Percentiles rank a stretch among this genome's conserved stretches.
Conservation (phyloP, 1,284 basidiomycete species). For the Leccinum proliferum region DNA sequence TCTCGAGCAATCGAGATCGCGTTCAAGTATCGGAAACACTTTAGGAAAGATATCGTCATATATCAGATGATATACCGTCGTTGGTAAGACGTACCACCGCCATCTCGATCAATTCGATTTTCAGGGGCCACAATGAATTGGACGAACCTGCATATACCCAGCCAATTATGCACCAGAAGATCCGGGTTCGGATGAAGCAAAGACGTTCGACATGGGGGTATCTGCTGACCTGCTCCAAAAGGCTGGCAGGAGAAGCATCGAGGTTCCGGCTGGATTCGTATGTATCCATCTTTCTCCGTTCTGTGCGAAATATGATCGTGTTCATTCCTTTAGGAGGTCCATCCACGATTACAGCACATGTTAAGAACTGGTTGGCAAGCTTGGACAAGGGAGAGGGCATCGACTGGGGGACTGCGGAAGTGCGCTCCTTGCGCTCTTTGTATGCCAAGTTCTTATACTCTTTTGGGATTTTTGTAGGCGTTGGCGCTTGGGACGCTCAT, state of each 20-base stretch:
- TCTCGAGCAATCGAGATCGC: constrained; percentile 74
- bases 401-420: constrained; percentile 88
- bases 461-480: constrained; percentile 38
- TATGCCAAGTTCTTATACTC: neutral
- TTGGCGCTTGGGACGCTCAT: constrained; percentile 83
- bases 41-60: constrained; percentile 84
- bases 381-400: constrained; percentile 67
- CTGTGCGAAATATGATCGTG: neutral
- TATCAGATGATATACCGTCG: constrained; percentile 86
- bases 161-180: constrained; percentile 86
- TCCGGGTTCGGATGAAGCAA: constrained; percentile 57
- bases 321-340: constrained; percentile 53
- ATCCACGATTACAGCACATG: constrained; percentile 76
- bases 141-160: constrained; percentile 90
- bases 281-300: constrained; percentile 24
- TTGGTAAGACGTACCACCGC: constrained; percentile 41
- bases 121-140: constrained; percentile 82
- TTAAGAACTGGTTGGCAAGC: constrained; percentile 70
- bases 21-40: constrained; percentile 78
- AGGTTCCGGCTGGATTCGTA: constrained; percentile 72
- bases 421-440: constrained; percentile 20
- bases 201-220: constrained; percentile 68
- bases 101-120: neutral
- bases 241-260: constrained; percentile 67
- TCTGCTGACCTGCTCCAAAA: constrained; percentile 42